Evolutionary conservation across 768 basidiomycete genomes (phyloP).

Genomic region (Suillus subaureus): DNA sequence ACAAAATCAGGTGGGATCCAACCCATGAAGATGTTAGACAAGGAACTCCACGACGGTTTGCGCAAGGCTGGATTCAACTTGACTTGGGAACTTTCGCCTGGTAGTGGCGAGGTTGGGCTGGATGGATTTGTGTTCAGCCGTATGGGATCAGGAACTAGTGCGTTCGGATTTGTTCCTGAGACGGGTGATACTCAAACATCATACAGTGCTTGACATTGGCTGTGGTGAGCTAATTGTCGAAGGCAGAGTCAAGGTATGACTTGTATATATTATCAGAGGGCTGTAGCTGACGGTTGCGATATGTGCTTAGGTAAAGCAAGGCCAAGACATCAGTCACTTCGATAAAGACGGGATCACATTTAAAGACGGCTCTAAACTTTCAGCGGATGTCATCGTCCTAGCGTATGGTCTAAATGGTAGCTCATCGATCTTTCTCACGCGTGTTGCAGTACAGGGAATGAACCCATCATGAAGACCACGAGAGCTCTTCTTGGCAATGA

Average conservation of each 20-base stretch:
- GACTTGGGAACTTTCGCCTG: conserved; percentile 1
- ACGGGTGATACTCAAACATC: neutral
- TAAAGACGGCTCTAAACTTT: conserved; percentile 37
- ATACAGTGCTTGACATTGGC: conserved; percentile 15
- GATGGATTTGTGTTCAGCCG: neutral
- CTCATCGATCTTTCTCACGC: neutral
- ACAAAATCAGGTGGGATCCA: neutral
- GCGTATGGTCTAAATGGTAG: conserved; percentile 42
- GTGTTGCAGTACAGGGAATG: neutral
- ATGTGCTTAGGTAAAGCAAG: conserved; percentile 30
- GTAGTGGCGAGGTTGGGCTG: neutral
- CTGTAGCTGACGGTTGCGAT: too few relatives aligned
- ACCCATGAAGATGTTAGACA: neutral
- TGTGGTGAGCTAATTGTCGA: neutral
- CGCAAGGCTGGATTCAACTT: conserved; percentile 3
- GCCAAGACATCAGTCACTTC: conserved; percentile 39
- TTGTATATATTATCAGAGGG: neutral
- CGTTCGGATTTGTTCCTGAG: neutral
- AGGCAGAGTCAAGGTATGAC: neutral
- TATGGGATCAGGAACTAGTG: neutral
- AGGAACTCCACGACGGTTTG: conserved; percentile 4
- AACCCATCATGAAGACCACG: neutral
- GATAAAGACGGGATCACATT: conserved; percentile 45
- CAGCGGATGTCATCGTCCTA: conserved; percentile 49
- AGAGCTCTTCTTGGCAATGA: neutral